Base-by-base conservation (phyloP, 1,284 basidiomycete genomes). In the Ceratobasidium sp. region DNA sequence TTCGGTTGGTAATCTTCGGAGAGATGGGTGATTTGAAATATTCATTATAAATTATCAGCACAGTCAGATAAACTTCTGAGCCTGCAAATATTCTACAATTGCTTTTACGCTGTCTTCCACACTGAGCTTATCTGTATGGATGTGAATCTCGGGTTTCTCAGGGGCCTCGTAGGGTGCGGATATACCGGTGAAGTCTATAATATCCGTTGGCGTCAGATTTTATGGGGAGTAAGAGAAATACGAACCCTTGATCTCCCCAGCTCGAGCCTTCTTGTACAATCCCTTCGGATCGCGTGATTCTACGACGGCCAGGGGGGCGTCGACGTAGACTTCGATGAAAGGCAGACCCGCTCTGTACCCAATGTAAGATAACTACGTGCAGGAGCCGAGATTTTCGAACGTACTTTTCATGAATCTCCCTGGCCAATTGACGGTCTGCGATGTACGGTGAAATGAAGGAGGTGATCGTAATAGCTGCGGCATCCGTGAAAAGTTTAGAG, bases 361-460 rank as follows among this genome's bases (percentile, higher is more conserved):
- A 22, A 41, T 1, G 8, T 24, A 2, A 31, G 19, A 48, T 27
- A 45, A 45, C 1, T 41, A 11, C 24, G 1, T 15, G 19, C 24
- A 47, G 14, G n/a, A 14, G 2, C 24, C 59, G 29, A n/a, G 17
- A 31, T 19, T 36, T 36, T n/a, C 9, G 7, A 24, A n/a, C 24
- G n/a, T 48, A 71, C 76, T 89, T 86, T 62, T 89, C 86, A 84
- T 99, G 97, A 51, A 99, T 87, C 78, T 91, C 86, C 69, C 98
- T 90, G 31, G 95, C 98, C 75, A 93, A 83, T 22, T 90, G 87
- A 62, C 97, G 91, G 86, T 99, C 98, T 3, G 91, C 89, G 62
- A 90, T 89, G 83, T 96, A 99, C n/a, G 98, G 98, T 7, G 97
- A 98, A 84, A 99, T 99, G 86, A 99, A 99, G 33, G 97, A 97